Base-by-base conservation (phyloP, 768 basidiomycete species). In the Cystofilobasidium macerans region DNA sequence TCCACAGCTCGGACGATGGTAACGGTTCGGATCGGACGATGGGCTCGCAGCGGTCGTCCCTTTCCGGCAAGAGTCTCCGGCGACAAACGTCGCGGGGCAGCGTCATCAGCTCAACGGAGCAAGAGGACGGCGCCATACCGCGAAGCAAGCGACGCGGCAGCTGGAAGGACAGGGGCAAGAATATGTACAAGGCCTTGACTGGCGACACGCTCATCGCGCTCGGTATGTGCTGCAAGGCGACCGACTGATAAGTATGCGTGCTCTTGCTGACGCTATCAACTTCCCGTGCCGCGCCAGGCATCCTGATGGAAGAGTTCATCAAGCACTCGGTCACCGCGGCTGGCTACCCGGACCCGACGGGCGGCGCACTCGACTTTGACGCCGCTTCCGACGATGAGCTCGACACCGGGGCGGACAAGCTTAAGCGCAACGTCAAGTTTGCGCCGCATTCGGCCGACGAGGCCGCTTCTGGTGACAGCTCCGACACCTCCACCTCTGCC, bases 191-290 rank as follows among this genome's bases (percentile, higher is more conserved):
- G 30, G 33, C 58, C 11, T 14, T 60, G n/a, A 45, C 38, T 4
- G 58, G 58, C 7, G 58, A 60, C 26, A 60, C 38, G 26, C 40
- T 60, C 16, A 43, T 60, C 38, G 58, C 58, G 16, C 38, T 60
- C 7, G 58, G 58, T 60, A 13, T 24, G 58, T 60, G 4, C 3
- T 47, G n/a, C n/a, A n/a, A n/a, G n/a, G n/a, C n/a, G n/a, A n/a
- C n/a, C n/a, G n/a, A n/a, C n/a, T n/a, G n/a, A n/a, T n/a, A n/a
- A n/a, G n/a, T n/a, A n/a, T n/a, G n/a, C n/a, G n/a, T n/a, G n/a
- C n/a, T n/a, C n/a, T n/a, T n/a, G n/a, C 18, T 28, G 48, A 20
- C 20, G 26, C 8, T 18, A 11, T 26, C 24, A 6, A 30, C 28
- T 30, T 32, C 28, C 51, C 28, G 7, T 47, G 28, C 2, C 26